Evolutionary conservation across 495 filamentous ascomycete species (phyloP), one percentile per base, ranked within the genome.

Genomic region (Penicillium antarcticum): DNA sequence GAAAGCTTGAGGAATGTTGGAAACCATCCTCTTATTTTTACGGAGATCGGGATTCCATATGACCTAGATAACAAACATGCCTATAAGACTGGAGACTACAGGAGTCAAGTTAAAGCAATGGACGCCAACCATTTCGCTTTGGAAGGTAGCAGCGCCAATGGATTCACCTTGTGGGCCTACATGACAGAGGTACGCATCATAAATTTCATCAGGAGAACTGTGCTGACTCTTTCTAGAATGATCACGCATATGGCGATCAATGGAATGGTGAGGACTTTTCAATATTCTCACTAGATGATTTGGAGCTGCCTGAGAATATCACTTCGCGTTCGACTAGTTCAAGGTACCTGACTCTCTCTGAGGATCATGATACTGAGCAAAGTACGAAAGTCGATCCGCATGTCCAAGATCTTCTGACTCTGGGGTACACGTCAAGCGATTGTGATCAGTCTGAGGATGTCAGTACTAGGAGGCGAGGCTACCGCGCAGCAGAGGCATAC

Each of bases 221-320:
- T 34, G 36, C 53, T 57, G 12, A 56, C 32, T 48, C 40, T 38
- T 33, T 52, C 7, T 36, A 88, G 78, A 98, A 97, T 64, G 84
- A 86, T 46, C 94, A 98, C 57, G 75, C 86, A 61, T 88, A 87
- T 76, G 95, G 94, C 29, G 94, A 98, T 61, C 84, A 89, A 39
- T 98, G 94, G 94, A 97, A 98, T 55, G 94, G 94, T 23, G 94
- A 98, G 60, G 94, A 98, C 70, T 74, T 98, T 16, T 96, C 90
- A 6, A 95, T 98, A 31, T 88, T 82, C 61, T 96, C 89, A 0
- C 52, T 76, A 3, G 91, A 98, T 55, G 94, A 98, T 62, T 80
- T 80, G 18, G 78, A 84, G 17, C 75, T 95, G 0, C 78, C 65
- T 69, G 74, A 51, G 62, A 71, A 56, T 14, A 60, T 3, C 16